Conservation (phyloP, 345 rosid species). For the Arabidopsis arenosa region DNA sequence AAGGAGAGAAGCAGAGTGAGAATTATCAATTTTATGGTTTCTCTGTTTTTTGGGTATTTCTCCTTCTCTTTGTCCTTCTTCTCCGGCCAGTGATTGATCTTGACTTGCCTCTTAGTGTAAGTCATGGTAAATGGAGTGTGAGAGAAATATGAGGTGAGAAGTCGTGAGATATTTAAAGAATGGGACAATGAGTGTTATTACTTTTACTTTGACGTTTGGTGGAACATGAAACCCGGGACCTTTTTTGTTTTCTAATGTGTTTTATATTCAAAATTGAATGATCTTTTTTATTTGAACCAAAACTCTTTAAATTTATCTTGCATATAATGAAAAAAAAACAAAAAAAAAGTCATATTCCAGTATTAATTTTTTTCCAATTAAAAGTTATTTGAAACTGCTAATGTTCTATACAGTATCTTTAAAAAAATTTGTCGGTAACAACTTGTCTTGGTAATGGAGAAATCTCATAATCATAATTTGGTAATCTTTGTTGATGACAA, state of each 20-base stretch:
- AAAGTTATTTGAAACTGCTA: background rate
- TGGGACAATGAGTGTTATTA: constrained; percentile 23
- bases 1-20: constrained; percentile 24
- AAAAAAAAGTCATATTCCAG: background rate
- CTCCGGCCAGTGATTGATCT: constrained; percentile 22
- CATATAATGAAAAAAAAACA: background rate
- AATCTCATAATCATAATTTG: background rate
- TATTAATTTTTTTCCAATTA: background rate
- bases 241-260: background rate
- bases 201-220: constrained; percentile 14
- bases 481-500: background rate
- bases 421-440: background rate
- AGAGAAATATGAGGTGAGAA: background rate
- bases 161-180: background rate
- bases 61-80: constrained; percentile 27
- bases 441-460: background rate
- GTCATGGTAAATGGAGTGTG: constrained; percentile 24
- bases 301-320: background rate
- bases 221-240: constrained; percentile 16
- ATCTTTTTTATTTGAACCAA: background rate
- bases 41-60: constrained; percentile 32
- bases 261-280: background rate
- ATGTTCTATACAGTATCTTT: background rate
- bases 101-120: constrained; percentile 37
- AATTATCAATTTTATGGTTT: background rate